These are phyloP conservation scores for Rhododendron kiyosumense DNA, from an alignment of 148 eudicot genomes.

Conservation along the genomic window DNA sequence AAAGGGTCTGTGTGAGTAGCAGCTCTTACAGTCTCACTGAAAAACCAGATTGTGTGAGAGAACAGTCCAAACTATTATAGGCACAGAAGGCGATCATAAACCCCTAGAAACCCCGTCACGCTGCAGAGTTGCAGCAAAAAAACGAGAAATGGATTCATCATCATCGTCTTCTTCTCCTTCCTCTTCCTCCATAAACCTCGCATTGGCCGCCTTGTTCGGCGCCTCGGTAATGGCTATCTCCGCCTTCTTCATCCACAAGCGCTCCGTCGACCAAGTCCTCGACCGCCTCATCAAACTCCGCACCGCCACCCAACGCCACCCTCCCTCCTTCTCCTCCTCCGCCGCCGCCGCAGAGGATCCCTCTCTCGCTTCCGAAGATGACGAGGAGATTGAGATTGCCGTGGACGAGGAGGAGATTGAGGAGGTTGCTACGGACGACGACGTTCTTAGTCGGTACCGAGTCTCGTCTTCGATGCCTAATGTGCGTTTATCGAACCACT, in stretches of 20 bases:
- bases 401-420: not conserved
- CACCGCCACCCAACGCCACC: conserved; percentile 2
- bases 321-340: not conserved
- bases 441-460: conserved; percentile 19
- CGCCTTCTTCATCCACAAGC: conserved; percentile 73
- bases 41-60: too few relatives aligned
- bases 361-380: not conserved
- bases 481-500: conserved; percentile 21
- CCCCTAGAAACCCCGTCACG: not conserved
- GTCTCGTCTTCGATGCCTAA: conserved; percentile 58
- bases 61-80: too few relatives aligned
- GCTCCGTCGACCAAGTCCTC: conserved; percentile 69
- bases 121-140: not conserved
- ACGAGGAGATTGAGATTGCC: not conserved
- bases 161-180: conserved; percentile 1
- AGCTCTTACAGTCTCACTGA: too few relatives aligned
- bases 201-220: conserved; percentile 77
- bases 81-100: not conserved
- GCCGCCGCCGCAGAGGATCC: not conserved
- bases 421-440: not conserved
- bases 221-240: conserved; percentile 85
- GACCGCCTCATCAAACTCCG: conserved; percentile 52
- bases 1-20: too few relatives aligned
- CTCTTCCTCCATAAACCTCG: conserved; percentile 37
- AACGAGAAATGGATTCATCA: conserved; percentile 30